Conservation (phyloP, 23 red algal species). For the Gracilaria caudata region DNA sequence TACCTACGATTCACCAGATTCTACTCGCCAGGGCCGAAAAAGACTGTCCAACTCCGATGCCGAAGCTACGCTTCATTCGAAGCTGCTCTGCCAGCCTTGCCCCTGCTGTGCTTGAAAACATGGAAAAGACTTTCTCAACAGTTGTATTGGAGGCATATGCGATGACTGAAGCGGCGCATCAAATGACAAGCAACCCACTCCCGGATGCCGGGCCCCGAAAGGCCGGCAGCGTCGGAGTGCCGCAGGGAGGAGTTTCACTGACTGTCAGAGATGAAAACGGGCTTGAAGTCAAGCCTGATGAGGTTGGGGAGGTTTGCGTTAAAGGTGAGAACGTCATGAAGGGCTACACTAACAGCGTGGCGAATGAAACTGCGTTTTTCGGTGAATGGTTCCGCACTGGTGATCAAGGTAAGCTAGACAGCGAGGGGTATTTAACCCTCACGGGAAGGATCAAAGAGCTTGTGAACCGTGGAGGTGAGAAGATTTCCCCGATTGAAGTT, state of each 20-base stretch:
- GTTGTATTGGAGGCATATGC: conserved; percentile 90
- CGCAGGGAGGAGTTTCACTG: conserved; percentile 64
- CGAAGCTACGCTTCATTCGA: conserved; percentile 81
- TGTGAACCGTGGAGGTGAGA: conserved; percentile 96
- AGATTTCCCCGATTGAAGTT: conserved; percentile 93
- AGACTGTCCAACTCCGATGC: conserved; percentile 59
- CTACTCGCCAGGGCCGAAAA: conserved; percentile 78
- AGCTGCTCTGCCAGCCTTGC: conserved; percentile 87
- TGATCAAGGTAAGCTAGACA: conserved; percentile 84
- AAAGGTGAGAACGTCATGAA: conserved; percentile 85
- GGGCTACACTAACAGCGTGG: conserved; percentile 82
- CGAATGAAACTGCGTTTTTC: conserved; percentile 82
- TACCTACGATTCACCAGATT: conserved; percentile 94
- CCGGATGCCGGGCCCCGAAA: conserved; percentile 60
- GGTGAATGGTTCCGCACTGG: conserved; percentile 96
- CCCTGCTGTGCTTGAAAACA: conserved; percentile 63
- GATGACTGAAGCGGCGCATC: conserved; percentile 94
- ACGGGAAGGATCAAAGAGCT: conserved; percentile 95
- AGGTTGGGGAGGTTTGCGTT: conserved; percentile 89
- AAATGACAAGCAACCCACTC: conserved; percentile 91
- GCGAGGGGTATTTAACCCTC: conserved; percentile 90
- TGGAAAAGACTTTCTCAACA: conserved; percentile 73
- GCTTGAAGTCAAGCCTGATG: conserved; percentile 28
- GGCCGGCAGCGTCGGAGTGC: conserved; percentile 74
- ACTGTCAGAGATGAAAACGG: conserved; percentile 53